A percentile compares a stretch with the other conserved stretches of the same genome.
Evolutionary conservation across 768 basidiomycete species (phyloP).

Genomic region (Trametes sanguinea): DNA sequence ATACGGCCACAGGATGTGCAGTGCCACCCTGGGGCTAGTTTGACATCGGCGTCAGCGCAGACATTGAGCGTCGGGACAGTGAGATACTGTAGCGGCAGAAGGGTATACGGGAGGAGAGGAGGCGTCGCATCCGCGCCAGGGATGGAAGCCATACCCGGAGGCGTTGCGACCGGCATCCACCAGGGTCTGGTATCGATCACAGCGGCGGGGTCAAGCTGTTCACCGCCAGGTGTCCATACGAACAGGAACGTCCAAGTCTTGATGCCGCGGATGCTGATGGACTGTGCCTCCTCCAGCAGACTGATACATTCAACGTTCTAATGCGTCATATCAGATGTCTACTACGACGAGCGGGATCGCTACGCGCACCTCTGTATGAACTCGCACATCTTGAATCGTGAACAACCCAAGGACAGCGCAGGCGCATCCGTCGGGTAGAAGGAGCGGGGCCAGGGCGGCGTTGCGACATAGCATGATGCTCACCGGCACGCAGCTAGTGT

Average conservation of each 20-base stretch:
- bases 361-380: background rate
- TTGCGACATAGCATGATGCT: conserved; percentile 5
- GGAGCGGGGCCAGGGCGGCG: background rate
- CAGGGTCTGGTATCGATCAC: background rate
- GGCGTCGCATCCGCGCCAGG: background rate
- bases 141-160: background rate
- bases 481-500: background rate
- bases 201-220: background rate
- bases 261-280: background rate
- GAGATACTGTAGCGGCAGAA: conserved; percentile 16
- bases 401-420: conserved; percentile 16
- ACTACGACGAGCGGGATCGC: too few species aligned
- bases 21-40: conserved; percentile 12
- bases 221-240: conserved; percentile 14
- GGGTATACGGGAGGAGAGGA: background rate
- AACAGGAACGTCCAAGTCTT: conserved; percentile 11
- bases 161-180: background rate
- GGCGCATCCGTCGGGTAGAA: background rate
- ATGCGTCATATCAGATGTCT: background rate
- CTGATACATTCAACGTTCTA: background rate
- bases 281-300: background rate
- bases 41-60: conserved; percentile 11
- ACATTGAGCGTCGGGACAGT: background rate
- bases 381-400: background rate
- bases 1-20: conserved; percentile 16